Conservation (phyloP, 139 green algal genomes). For the Diplosphaera chodatii region DNA sequence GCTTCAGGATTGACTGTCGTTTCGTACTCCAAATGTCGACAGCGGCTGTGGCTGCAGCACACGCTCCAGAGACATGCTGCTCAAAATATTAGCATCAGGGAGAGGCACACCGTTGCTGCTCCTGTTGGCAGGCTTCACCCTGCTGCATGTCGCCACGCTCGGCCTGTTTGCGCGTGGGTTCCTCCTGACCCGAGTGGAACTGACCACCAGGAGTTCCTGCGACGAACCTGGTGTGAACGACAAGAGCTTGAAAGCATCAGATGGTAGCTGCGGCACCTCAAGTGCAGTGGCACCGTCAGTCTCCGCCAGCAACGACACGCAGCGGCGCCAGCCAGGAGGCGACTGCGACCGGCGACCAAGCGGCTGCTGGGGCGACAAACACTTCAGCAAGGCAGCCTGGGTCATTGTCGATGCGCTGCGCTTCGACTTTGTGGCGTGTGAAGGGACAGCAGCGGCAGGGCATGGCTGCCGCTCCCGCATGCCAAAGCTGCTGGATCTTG, state of each 20-base stretch:
- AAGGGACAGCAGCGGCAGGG: not conserved
- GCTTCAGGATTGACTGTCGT: no score
- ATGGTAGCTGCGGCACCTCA: not conserved
- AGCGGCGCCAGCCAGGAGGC: not conserved
- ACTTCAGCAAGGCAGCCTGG: constrained; percentile 48
- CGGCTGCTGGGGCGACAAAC: constrained; percentile 4
- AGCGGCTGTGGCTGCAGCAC: no score
- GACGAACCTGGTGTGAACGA: not conserved
- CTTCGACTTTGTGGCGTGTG: constrained; percentile 50
- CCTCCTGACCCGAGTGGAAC: constrained; percentile 72
- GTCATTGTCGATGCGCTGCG: constrained; percentile 80
- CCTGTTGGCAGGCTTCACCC: not conserved
- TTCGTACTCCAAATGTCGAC: no score
- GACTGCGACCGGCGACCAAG: no score
- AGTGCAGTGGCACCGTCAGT: not conserved
- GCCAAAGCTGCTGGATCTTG: not conserved
- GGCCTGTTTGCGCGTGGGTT: constrained; percentile 72
- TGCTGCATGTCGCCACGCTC: constrained; percentile 18
- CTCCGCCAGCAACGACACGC: not conserved
- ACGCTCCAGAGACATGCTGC: not conserved
- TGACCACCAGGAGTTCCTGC: constrained; percentile 33
- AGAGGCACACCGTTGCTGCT: not conserved
- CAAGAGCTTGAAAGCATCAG: not conserved
- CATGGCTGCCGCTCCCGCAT: constrained; percentile 5
- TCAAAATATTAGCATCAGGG: not conserved